These are phyloP conservation scores for Phallus indusiatus DNA, from an alignment of 768 basidiomycete genomes.

Conservation along the genomic window DNA sequence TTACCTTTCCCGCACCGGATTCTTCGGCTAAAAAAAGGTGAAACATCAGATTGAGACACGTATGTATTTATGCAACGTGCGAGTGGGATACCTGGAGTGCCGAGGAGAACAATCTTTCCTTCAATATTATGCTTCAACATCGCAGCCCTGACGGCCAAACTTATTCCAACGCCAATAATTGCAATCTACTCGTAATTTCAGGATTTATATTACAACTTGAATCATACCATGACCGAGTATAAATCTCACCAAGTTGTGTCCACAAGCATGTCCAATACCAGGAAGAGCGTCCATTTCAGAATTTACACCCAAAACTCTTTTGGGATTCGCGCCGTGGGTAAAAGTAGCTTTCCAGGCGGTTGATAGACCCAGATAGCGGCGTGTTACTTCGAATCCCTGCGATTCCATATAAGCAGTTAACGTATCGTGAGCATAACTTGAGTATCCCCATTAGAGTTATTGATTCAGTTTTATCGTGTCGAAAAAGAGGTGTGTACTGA, in stretches of 20 bases:
- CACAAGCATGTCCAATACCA: constrained; percentile 43
- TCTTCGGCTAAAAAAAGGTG: constrained; percentile 49
- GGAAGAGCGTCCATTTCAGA: constrained; percentile 34
- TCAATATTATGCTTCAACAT: constrained; percentile 18
- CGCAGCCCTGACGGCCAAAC: constrained; percentile 16
- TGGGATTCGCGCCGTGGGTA: constrained; percentile 11
- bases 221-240: no score
- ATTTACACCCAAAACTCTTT: constrained; percentile 19
- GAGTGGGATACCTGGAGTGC: constrained; percentile 25
- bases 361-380: constrained; percentile 17
- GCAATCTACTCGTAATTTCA: constrained; percentile 19
- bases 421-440: constrained; percentile 19
- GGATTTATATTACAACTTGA: constrained; percentile 7
- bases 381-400: constrained; percentile 19
- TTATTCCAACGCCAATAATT: constrained; percentile 21
- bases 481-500: constrained; percentile 3
- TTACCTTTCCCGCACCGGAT: constrained; percentile 66
- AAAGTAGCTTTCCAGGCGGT: constrained; percentile 22
- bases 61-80: constrained; percentile 34
- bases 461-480: no score
- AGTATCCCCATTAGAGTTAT: neutral
- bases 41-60: constrained; percentile 11
- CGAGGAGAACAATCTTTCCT: constrained; percentile 20
- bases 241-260: constrained; percentile 13
- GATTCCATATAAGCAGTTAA: constrained; percentile 19